Evolutionary conservation across 257 asterid species (phyloP).

Genomic region (Schizonepeta tenuifolia): DNA sequence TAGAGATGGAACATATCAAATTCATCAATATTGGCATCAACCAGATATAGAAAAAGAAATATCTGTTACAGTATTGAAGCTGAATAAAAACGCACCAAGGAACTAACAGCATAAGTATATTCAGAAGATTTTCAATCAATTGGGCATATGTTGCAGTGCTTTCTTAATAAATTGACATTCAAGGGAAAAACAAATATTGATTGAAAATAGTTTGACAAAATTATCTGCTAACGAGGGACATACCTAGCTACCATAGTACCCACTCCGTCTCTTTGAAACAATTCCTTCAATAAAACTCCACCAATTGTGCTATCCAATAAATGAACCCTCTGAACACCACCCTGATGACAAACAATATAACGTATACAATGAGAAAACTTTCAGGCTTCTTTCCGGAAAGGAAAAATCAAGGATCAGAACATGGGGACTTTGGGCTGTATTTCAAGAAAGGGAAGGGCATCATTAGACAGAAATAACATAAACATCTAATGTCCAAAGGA

Average conservation of each 20-base stretch:
- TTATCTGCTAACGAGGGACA: slow-evolving; percentile 28
- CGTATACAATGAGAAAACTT: slow-evolving; percentile 17
- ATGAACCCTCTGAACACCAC: slow-evolving; percentile 96
- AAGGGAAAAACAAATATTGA: slow-evolving; percentile 1
- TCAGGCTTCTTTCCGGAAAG: slow-evolving; percentile 1
- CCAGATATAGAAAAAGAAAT: neutral
- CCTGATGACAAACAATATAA: slow-evolving; percentile 50
- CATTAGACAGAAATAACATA: slow-evolving; percentile 1
- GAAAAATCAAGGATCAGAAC: neutral
- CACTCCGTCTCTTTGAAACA: slow-evolving; percentile 94
- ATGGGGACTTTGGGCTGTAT: slow-evolving; percentile 2
- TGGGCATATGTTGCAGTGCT: neutral
- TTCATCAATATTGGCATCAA: neutral
- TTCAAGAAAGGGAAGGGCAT: slow-evolving; percentile 5
- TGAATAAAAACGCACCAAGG: neutral
- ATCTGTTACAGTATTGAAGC: neutral
- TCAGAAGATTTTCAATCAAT: neutral
- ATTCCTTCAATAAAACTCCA: slow-evolving; percentile 85
- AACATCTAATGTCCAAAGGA: slow-evolving; percentile 1
- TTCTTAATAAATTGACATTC: neutral
- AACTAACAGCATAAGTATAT: slow-evolving; percentile 2
- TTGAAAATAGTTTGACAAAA: slow-evolving; percentile 21
- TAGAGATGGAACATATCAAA: neutral
- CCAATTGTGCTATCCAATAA: slow-evolving; percentile 88
- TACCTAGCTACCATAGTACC: slow-evolving; percentile 98